These are phyloP conservation scores for Choanephora cucurbitarum DNA, from an alignment of 371 early-diverging fungal genomes.

Conservation along the genomic window DNA sequence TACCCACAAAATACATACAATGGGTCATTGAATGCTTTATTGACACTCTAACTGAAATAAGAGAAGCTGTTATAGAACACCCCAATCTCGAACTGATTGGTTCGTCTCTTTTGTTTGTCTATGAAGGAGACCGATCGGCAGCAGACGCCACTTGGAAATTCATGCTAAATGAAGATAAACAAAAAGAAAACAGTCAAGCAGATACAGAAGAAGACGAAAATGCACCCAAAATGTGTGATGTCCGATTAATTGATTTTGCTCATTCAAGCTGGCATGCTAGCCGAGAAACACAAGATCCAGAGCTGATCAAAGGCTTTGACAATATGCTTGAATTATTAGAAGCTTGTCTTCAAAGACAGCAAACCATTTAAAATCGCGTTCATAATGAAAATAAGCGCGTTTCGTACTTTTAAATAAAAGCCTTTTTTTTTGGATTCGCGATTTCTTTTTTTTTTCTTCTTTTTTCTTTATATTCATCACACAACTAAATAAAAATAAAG, in stretches of 20 bases:
- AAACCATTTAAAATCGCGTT: slow-evolving; percentile 1
- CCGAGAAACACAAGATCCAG: slow-evolving; percentile 36
- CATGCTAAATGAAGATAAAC: slow-evolving; percentile 44
- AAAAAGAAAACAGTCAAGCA: slow-evolving; percentile 24
- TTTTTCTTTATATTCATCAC: not conserved
- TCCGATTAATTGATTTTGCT: slow-evolving; percentile 79
- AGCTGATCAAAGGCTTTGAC: slow-evolving; percentile 36
- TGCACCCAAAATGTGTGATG: slow-evolving; percentile 53
- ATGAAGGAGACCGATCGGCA: slow-evolving; percentile 65
- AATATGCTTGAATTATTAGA: slow-evolving; percentile 29
- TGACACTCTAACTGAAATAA: slow-evolving; percentile 57
- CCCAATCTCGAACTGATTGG: slow-evolving; percentile 61
- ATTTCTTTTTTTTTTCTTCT: not conserved
- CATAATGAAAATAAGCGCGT: not conserved
- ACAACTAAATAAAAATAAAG: not conserved
- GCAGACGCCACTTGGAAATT: slow-evolving; percentile 50
- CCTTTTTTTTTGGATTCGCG: not conserved
- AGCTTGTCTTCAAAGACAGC: slow-evolving; percentile 23
- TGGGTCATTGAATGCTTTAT: slow-evolving; percentile 67
- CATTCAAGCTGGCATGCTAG: slow-evolving; percentile 63
- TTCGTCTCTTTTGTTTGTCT: slow-evolving; percentile 71
- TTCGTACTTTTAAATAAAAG: not conserved
- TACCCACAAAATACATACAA: slow-evolving; percentile 39
- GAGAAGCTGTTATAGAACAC: slow-evolving; percentile 39
- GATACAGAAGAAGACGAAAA: slow-evolving; percentile 55